Evolutionary conservation across 2,329 filamentous ascomycete genomes (phyloP), one percentile per base, ranked within the genome.

Genomic region (Colletotrichum sp.): DNA sequence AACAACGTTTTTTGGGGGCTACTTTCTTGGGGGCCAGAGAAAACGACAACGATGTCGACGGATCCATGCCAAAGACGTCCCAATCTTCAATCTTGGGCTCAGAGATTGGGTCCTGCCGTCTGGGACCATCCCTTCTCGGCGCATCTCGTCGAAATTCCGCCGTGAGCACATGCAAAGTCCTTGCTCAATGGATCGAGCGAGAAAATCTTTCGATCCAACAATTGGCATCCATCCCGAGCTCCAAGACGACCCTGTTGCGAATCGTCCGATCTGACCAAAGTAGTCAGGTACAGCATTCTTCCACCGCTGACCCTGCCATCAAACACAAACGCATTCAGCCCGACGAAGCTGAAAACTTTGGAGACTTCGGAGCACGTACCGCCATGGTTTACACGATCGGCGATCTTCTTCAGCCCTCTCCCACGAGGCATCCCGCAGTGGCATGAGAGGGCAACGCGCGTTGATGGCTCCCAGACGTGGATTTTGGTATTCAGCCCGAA

Each of bases 111-210:
- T 36, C 60, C 55, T 36, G 57, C 28, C 36, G 12, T 55, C 72
- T 28, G 34, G 69, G 73, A n/a, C 44, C 49, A 69, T 73, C 64
- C 63, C 26, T 57, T 59, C 63, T 72, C 72, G 60, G 60, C 72
- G 49, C 15, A 28, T 66, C 34, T 75, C 6, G 5, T 30, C n/a
- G 21, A n/a, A 44, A 62, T 71, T 59, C 36, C 66, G 62, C 68
- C 69, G 55, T 32, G 21, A 15, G 26, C 30, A 16, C 69, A 72
- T 57, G 73, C 73, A 75, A 13, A 26, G 39, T 63, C 69, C 73
- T 39, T 68, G 69, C 24, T 69, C 32, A 5, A 16, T 32, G 21
- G 36, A 16, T 13, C 26, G 10, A 59, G 26, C 49, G 10, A 70
- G 44, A 52, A 70, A 72, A 59, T 34, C 32, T 59, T 36, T 30